Base-by-base conservation (phyloP, 1,139 yeast genomes). In the Pichia sp. region DNA sequence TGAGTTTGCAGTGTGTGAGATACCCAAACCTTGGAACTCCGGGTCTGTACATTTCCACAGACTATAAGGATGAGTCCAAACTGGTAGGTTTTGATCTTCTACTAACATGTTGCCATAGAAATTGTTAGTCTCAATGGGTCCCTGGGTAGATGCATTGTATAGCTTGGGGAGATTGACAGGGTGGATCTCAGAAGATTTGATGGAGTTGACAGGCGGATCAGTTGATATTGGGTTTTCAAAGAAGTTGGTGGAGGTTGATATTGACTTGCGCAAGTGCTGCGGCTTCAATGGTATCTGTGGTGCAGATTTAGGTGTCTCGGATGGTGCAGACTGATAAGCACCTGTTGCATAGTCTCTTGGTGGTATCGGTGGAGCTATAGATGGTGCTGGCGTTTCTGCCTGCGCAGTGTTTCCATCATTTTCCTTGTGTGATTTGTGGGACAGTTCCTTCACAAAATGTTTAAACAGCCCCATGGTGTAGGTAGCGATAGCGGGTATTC, bases 61-160 rank as follows among this genome's bases (percentile, higher is more conserved):
- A 2, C 86, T 77, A 53, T 84, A 86, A 2, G 96, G 96, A 50
- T 80, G 87, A 2, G 94, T 74, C 79, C 84, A 85, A 5, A 79
- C 72, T 45, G 72, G 80, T 37, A 72, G 60, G 10, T 72, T 69
- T 52, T 83, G 91, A 28, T 63, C 61, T 1, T 69, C 91, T 18
- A 87, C 69, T 42, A 85, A 61, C 54, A 86, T 62, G 58, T 87
- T 87, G 9, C 84, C 80, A 55, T 82, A 86, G 58, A 85, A 87
- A 55, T 86, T 85, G 62, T 87, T 87, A 15, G 96, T 86, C 45
- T 76, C 75, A 32, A 77, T 67, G 6, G 94, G 85, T 13, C 53
- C 60, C 3, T 29, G 29, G 8, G 14, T 6, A n/a, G n/a, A n/a
- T n/a, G n/a, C n/a, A 27, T 42, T 37, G 29, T 64, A 63, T 32